Conservation (phyloP, 1,284 basidiomycete genomes). For the Ustilago sp. region DNA sequence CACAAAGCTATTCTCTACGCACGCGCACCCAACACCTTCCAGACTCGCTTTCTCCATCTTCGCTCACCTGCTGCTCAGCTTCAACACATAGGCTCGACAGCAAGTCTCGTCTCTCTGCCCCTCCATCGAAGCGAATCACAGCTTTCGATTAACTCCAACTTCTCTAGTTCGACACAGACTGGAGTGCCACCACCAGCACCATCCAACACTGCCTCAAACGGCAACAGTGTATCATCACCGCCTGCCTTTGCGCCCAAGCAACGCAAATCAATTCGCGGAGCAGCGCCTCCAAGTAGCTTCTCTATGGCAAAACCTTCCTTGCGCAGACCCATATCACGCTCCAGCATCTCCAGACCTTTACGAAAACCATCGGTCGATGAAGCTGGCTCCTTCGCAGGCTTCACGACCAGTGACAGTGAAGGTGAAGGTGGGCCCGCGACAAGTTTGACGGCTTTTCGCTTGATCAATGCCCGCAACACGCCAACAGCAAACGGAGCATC, state of each 20-base stretch:
- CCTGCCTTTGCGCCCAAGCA: conserved; percentile 13
- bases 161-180: conserved; percentile 26
- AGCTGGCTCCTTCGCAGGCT: conserved; percentile 27
- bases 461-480: conserved; percentile 20
- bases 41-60: conserved; percentile 76
- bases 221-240: conserved; percentile 5
- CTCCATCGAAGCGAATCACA: conserved; percentile 32
- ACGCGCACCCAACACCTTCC: conserved; percentile 74
- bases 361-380: conserved; percentile 33
- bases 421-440: conserved; percentile 28
- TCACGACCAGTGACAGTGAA: conserved; percentile 59
- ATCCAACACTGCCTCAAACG: not conserved
- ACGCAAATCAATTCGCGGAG: conserved; percentile 36
- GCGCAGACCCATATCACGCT: conserved; percentile 36
- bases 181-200: not conserved
- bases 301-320: conserved; percentile 36
- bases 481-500: not conserved
- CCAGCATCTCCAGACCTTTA: conserved; percentile 47
- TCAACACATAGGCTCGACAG: conserved; percentile 48
- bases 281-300: conserved; percentile 54
- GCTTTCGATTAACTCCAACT: conserved; percentile 22
- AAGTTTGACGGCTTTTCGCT: conserved; percentile 22
- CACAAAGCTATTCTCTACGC: conserved; percentile 97
- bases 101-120: conserved; percentile 54
- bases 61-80: conserved; percentile 70